Conservation (phyloP, 305 asterid genomes). For the Fraxinus albicans region DNA sequence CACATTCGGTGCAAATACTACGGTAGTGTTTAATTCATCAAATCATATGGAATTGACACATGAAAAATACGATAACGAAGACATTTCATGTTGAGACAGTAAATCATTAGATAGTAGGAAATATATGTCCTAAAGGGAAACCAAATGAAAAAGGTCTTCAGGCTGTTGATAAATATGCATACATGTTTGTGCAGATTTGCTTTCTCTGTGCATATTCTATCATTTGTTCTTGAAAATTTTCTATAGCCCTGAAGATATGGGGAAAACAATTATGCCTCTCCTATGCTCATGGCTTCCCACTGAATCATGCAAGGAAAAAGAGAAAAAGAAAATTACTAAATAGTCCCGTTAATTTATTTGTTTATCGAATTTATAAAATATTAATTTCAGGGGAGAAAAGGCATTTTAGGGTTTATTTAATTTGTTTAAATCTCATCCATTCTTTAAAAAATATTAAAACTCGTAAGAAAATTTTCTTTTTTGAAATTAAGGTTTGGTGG, state of each 20-base stretch:
- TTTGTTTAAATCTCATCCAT: not conserved
- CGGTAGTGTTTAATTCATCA: not conserved
- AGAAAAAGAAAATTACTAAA: not conserved
- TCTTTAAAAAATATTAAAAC: no score
- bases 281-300: not conserved
- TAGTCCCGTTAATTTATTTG: not conserved
- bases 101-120: slow-evolving; percentile 6
- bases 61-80: not conserved
- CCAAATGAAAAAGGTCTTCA: slow-evolving; percentile 18
- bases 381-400: not conserved
- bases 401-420: not conserved
- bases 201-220: not conserved
- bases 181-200: slow-evolving; percentile 32
- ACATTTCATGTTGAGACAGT: not conserved
- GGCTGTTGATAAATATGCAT: slow-evolving; percentile 2
- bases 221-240: not conserved
- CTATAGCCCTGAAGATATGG: not conserved
- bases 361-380: not conserved
- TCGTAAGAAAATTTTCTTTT: no score
- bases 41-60: not conserved
- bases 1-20: not conserved
- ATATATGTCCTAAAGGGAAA: not conserved
- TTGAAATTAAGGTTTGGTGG: no score
- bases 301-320: not conserved
- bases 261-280: slow-evolving; percentile 28